These are phyloP conservation scores for Phytophthora nicotianae DNA, from an alignment of 352 stramenopile species.

Conservation along the genomic window DNA sequence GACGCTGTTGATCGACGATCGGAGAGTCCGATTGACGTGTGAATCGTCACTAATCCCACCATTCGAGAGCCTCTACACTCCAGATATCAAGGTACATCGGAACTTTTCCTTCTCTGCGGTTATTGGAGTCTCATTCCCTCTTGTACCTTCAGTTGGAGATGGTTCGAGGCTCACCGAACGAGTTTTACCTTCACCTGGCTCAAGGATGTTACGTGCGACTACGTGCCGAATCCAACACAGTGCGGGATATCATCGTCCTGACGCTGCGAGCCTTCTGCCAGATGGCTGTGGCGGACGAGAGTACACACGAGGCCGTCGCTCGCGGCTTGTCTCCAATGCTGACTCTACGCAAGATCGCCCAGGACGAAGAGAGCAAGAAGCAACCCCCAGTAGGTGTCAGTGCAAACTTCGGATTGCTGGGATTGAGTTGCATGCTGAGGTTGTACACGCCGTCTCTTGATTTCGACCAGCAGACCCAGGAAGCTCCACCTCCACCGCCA, in stretches of 20 bases:
- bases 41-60: constrained; percentile 82
- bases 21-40: constrained; percentile 74
- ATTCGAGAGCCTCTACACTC: constrained; percentile 79
- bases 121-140: constrained; percentile 4
- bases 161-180: constrained; percentile 54
- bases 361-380: constrained; percentile 47
- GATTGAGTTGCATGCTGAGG: constrained; percentile 60
- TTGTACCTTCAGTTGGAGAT: constrained; percentile 56
- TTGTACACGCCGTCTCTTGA: constrained; percentile 60
- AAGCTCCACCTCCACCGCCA: constrained; percentile 27
- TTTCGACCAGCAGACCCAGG: constrained; percentile 46
- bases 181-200: constrained; percentile 68
- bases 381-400: constrained; percentile 48
- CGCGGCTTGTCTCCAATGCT: constrained; percentile 72
- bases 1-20: constrained; percentile 83
- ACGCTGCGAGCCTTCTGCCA: constrained; percentile 79
- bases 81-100: constrained; percentile 58
- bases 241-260: constrained; percentile 85
- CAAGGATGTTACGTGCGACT: constrained; percentile 68
- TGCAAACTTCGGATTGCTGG: constrained; percentile 49
- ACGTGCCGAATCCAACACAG: constrained; percentile 73
- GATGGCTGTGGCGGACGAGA: constrained; percentile 55
- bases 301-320: constrained; percentile 46
- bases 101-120: neutral
- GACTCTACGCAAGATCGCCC: constrained; percentile 63